Evolutionary conservation across 192 early-diverging fungal species (phyloP).

Genomic region (Rhizophagus prolifer): DNA sequence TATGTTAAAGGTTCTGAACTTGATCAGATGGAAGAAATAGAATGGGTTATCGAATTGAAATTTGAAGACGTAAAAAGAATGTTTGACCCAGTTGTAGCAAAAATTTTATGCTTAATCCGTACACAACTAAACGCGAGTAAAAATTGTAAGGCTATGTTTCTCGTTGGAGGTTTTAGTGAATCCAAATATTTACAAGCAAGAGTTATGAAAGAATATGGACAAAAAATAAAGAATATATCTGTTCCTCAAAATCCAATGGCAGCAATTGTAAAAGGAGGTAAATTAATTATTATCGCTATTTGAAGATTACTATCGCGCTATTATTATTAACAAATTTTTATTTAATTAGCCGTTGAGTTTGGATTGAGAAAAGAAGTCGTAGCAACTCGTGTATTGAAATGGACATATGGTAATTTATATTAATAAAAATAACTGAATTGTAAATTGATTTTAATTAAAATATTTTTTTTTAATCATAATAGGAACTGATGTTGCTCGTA

Average conservation of each 20-base stretch:
- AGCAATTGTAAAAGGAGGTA: constrained; percentile 49
- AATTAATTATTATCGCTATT: background rate
- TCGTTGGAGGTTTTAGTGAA: constrained; percentile 57
- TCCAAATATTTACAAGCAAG: constrained; percentile 52
- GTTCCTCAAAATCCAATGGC: constrained; percentile 51
- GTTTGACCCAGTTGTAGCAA: constrained; percentile 55
- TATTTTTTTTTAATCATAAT: background rate
- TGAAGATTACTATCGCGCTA: no score
- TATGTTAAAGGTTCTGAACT: background rate
- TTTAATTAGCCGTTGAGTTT: constrained; percentile 43
- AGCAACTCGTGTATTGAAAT: background rate
- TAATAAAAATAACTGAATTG: background rate
- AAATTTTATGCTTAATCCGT: constrained; percentile 52
- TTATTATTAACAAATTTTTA: background rate
- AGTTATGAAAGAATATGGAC: constrained; percentile 46
- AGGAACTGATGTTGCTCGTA: background rate
- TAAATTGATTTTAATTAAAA: background rate
- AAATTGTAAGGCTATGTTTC: constrained; percentile 43
- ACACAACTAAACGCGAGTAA: constrained; percentile 46
- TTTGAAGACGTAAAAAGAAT: constrained; percentile 49
- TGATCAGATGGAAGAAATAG: constrained; percentile 41
- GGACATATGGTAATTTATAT: constrained; percentile 9
- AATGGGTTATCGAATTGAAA: constrained; percentile 41
- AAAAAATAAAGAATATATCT: constrained; percentile 41
- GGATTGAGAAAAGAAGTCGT: constrained; percentile 42